Evolutionary conservation across 352 stramenopile species (phyloP).

Genomic region (Globisporangium spinosum): DNA sequence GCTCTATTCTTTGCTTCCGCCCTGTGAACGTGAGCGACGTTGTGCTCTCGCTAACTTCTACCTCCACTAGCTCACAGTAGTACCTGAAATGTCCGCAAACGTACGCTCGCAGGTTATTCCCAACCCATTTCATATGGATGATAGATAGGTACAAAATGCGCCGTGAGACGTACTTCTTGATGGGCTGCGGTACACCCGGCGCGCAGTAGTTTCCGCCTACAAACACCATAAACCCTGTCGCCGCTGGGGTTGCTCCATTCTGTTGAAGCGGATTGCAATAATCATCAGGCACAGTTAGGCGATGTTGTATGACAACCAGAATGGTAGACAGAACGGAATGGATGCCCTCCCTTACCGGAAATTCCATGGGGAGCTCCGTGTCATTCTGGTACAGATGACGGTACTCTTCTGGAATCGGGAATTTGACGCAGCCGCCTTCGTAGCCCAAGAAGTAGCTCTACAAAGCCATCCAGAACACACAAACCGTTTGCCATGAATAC

Average conservation of each 20-base stretch:
- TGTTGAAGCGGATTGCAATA: conserved; percentile 14
- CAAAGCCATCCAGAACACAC: neutral
- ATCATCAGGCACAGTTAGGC: too few relatives aligned
- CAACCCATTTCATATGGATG: neutral
- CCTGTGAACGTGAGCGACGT: conserved; percentile 50
- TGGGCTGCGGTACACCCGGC: conserved; percentile 34
- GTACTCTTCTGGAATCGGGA: conserved; percentile 77
- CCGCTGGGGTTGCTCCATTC: conserved; percentile 74
- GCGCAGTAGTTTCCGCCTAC: conserved; percentile 41
- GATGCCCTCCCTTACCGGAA: conserved; percentile 39
- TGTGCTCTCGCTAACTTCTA: conserved; percentile 41
- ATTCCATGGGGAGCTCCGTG: conserved; percentile 76
- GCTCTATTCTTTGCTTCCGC: conserved; percentile 60
- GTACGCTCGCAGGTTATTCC: neutral
- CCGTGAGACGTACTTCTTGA: conserved; percentile 38
- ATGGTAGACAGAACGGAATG: too few relatives aligned
- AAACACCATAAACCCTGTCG: conserved; percentile 69
- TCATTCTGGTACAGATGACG: conserved; percentile 68
- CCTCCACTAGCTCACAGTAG: conserved; percentile 71
- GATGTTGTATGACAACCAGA: too few relatives aligned
- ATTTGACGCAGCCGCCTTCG: conserved; percentile 64
- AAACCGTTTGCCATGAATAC: neutral
- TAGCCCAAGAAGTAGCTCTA: conserved; percentile 78
- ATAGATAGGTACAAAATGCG: neutral
- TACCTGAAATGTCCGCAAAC: conserved; percentile 28